Evolutionary conservation across 2,329 filamentous ascomycete species (phyloP).

Genomic region (Biscogniauxia sp.): DNA sequence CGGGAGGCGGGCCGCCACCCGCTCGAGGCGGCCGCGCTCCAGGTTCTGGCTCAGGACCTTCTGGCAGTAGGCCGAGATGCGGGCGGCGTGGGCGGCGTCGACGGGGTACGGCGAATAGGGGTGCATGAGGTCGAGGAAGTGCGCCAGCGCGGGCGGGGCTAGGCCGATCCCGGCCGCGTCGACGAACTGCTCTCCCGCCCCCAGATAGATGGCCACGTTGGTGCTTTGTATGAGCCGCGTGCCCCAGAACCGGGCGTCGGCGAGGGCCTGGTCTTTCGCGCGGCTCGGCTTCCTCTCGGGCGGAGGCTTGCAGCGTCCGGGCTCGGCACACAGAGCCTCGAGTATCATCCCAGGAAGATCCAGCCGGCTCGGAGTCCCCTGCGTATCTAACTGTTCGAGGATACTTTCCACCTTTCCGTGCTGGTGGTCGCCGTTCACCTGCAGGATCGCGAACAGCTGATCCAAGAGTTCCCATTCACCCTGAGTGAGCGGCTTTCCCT

Average conservation of each 20-base stretch:
- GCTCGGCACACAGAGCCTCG: not conserved
- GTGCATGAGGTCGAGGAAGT: not conserved
- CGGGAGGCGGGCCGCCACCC: not conserved
- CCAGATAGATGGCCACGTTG: not conserved
- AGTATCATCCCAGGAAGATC: not conserved
- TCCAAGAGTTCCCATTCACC: not conserved
- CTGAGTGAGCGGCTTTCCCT: not conserved
- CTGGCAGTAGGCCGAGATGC: not conserved
- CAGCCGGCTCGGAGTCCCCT: not conserved
- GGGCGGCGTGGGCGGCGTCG: not conserved
- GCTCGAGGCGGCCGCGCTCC: not conserved
- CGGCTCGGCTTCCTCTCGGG: not conserved
- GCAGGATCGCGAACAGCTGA: not conserved
- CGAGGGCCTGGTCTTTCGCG: not conserved
- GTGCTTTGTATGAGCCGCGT: not conserved
- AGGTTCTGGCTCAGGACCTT: not conserved
- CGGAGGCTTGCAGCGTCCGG: not conserved
- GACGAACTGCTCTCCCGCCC: not conserved
- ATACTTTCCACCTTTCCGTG: not conserved
- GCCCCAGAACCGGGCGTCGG: not conserved
- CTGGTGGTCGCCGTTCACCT: not conserved
- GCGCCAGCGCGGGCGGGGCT: not conserved
- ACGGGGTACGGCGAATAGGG: not conserved
- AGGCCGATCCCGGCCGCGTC: not conserved
- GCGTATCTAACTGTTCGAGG: not conserved